Evolutionary conservation across 2,329 filamentous ascomycete genomes (phyloP).

Genomic region (Ophiocordyceps robertsii): DNA sequence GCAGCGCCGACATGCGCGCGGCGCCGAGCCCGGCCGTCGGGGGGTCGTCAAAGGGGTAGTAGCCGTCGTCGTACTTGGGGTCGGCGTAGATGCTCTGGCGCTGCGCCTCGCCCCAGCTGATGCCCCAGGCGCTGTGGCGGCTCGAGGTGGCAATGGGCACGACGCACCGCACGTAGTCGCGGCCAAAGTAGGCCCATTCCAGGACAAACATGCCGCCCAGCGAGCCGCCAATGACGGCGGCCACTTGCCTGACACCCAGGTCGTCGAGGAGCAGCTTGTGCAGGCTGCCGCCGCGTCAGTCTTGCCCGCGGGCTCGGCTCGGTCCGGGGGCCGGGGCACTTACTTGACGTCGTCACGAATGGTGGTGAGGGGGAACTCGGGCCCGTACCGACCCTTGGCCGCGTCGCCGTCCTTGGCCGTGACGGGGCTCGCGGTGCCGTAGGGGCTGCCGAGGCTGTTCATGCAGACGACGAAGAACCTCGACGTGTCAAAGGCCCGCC

Average conservation of each 20-base stretch:
- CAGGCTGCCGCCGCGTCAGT: conserved; percentile 36
- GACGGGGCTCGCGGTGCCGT: conserved; percentile 76
- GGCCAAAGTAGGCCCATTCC: conserved; percentile 85
- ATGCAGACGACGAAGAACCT: conserved; percentile 78
- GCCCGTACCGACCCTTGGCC: conserved; percentile 67
- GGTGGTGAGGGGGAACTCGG: conserved; percentile 91
- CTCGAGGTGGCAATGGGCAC: conserved; percentile 79
- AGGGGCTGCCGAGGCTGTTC: conserved; percentile 75
- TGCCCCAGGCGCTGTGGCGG: conserved; percentile 77
- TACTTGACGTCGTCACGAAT: conserved; percentile 92
- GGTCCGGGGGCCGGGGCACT: conserved; percentile 18
- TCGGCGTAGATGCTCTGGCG: conserved; percentile 93
- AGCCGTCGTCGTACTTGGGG: conserved; percentile 95
- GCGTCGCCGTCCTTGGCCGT: conserved; percentile 76
- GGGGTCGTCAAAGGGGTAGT: conserved; percentile 79
- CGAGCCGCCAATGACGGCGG: conserved; percentile 69
- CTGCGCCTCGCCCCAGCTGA: conserved; percentile 83
- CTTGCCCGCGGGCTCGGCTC: background rate
- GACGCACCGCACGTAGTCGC: conserved; percentile 66
- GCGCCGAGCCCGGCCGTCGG: conserved; percentile 79
- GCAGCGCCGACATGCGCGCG: conserved; percentile 87
- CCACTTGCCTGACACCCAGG: conserved; percentile 64
- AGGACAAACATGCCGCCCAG: conserved; percentile 86
- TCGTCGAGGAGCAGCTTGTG: conserved; percentile 73
- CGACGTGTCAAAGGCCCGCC: conserved; percentile 67